A percentile compares a stretch with the other conserved stretches of the same genome.
phyloP scores from a whole-genome alignment of 2,329 filamentous ascomycete species.

The Fusarium sp. region DNA sequence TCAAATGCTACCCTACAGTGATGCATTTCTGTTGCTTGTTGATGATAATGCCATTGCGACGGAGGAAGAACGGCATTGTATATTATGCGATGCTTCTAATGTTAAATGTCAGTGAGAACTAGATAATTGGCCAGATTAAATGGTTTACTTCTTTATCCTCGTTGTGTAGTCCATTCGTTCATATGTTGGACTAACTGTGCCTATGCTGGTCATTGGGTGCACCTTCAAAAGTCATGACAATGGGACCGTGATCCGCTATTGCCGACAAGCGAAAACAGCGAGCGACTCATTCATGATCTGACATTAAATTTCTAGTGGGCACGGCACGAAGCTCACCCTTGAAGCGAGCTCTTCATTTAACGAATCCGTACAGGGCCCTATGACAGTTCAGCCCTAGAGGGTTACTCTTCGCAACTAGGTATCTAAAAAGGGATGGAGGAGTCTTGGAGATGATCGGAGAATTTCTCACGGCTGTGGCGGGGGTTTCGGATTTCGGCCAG shows the following conservation, averaged over 20 bases:
- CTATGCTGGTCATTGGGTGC: too few species aligned
- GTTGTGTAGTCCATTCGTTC: too few species aligned
- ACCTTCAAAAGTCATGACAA: too few species aligned
- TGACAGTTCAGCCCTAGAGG: background rate
- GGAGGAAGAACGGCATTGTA: background rate
- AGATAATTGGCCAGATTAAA: too few species aligned
- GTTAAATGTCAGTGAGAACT: background rate
- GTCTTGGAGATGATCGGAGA: constrained; percentile 9
- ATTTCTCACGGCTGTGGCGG: background rate
- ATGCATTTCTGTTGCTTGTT: background rate
- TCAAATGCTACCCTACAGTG: background rate
- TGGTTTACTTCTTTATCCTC: too few species aligned
- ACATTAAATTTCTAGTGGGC: background rate
- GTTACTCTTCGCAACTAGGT: background rate
- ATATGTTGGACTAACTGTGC: fast-evolving
- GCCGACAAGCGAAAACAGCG: background rate
- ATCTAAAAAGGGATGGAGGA: constrained; percentile 10
- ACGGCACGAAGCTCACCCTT: background rate
- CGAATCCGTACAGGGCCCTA: background rate
- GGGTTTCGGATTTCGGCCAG: background rate
- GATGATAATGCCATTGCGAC: background rate
- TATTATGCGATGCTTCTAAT: background rate
- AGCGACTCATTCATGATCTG: background rate
- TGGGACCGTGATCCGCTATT: background rate
- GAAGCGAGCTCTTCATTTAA: background rate